Conservation (phyloP, 2,329 filamentous ascomycete species). For the Fusarium musae region DNA sequence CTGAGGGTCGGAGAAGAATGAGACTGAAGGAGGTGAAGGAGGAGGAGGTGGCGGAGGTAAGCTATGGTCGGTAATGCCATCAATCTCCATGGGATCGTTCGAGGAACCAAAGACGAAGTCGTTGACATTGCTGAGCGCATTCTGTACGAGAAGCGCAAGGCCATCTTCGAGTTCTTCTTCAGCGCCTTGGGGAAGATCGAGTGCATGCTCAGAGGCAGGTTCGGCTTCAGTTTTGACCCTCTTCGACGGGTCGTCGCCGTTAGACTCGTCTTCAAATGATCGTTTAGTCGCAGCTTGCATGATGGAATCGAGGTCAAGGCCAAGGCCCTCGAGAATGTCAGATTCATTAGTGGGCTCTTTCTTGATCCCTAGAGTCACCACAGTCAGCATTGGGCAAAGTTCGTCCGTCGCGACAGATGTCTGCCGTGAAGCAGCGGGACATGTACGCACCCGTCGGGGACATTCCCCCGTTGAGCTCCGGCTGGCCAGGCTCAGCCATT, state of each 20-base stretch:
- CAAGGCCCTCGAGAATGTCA: slow-evolving; percentile 49
- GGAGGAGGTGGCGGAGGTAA: slow-evolving; percentile 40
- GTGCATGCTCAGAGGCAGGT: slow-evolving; percentile 27
- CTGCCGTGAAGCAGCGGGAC: slow-evolving; percentile 22
- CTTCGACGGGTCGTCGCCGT: slow-evolving; percentile 48
- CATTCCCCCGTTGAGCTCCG: slow-evolving; percentile 47
- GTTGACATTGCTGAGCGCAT: slow-evolving; percentile 54
- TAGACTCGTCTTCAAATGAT: slow-evolving; percentile 48
- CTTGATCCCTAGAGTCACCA: slow-evolving; percentile 50
- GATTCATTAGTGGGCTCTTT: slow-evolving; percentile 54
- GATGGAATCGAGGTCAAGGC: slow-evolving; percentile 50
- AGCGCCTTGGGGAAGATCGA: slow-evolving; percentile 35
- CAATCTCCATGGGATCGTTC: slow-evolving; percentile 51
- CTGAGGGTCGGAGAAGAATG: slow-evolving; percentile 51
- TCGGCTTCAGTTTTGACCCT: slow-evolving; percentile 48
- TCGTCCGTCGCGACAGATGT: slow-evolving; percentile 13
- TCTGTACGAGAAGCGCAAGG: slow-evolving; percentile 53
- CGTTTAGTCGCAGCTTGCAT: slow-evolving; percentile 53
- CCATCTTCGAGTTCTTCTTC: slow-evolving; percentile 50
- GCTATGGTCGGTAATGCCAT: slow-evolving; percentile 45
- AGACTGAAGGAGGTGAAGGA: slow-evolving; percentile 41
- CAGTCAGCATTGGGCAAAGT: slow-evolving; percentile 41
- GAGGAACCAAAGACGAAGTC: slow-evolving; percentile 51
- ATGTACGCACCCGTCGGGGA: slow-evolving; percentile 51
- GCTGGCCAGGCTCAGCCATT: slow-evolving; percentile 56